Evolutionary conservation across 2,329 filamentous ascomycete genomes (phyloP).

Genomic region (Thermoascus crustaceus): DNA sequence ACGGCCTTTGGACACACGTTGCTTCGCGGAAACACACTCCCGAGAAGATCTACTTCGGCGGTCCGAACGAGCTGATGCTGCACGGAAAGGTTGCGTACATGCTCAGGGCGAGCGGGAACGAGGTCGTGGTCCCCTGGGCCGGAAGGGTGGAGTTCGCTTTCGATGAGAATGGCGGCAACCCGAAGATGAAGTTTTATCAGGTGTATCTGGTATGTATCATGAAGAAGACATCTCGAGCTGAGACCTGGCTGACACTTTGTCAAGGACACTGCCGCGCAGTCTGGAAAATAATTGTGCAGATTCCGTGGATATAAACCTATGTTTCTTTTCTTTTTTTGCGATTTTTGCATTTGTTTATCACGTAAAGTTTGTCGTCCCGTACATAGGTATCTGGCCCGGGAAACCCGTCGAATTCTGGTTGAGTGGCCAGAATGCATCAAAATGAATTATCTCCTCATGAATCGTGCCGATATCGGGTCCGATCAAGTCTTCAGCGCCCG

Average conservation of each 20-base stretch:
- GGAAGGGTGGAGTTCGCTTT: slow-evolving; percentile 27
- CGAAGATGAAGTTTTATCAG: slow-evolving; percentile 34
- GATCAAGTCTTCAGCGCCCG: slow-evolving; percentile 7
- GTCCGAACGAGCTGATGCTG: slow-evolving; percentile 29
- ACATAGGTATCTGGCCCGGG: slow-evolving; percentile 11
- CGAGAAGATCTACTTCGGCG: slow-evolving; percentile 24
- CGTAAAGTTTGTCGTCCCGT: slow-evolving; percentile 9
- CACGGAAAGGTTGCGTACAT: slow-evolving; percentile 29
- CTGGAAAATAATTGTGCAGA: neutral
- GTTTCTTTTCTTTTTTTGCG: neutral
- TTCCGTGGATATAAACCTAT: neutral
- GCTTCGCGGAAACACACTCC: slow-evolving; percentile 25
- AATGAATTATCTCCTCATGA: slow-evolving; percentile 11
- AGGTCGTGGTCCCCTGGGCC: slow-evolving; percentile 30
- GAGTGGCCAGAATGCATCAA: slow-evolving; percentile 11
- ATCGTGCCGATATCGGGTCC: slow-evolving; percentile 8
- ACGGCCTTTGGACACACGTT: slow-evolving; percentile 30
- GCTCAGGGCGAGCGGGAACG: slow-evolving; percentile 22
- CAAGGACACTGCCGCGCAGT: slow-evolving; percentile 10
- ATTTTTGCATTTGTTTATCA: neutral
- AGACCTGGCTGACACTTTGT: neutral
- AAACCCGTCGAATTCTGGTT: slow-evolving; percentile 8
- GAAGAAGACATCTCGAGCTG: neutral
- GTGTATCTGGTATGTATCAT: slow-evolving; percentile 29
- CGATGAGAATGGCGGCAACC: slow-evolving; percentile 11